Base-by-base conservation (phyloP, 305 asterid species). In the Fraxinus sp. region DNA sequence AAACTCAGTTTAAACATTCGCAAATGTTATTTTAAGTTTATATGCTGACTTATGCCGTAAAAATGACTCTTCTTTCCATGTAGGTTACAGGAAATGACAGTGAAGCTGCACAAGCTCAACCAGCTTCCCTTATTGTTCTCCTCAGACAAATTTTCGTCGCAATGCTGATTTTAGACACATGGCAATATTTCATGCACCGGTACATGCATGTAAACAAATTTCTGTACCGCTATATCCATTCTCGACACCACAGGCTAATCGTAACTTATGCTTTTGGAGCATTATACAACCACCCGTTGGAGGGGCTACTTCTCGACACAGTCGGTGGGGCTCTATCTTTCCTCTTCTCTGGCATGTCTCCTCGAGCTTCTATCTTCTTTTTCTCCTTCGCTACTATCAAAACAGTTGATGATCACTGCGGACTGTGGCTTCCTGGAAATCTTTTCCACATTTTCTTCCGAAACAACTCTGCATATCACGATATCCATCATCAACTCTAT, bases 141-240 rank as follows among this genome's bases (percentile, higher is more conserved):
- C 90, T 84, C 11, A 76, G 92, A 57, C 98, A 93, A 80, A 79
- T 95, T 59, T 76, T 91, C 66, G 87, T 89, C 4, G 98, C 93
- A 16, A 93, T 95, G 98, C 84, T 86, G 86, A 89, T 91, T 0
- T 78, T 95, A 44, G 98, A 95, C 81, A 95, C 98, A 0, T 95
- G 98, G 98, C 98, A 95, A 83, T 95, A 95, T 77, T 94, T 93
- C 84, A 91, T 91, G 97, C 98, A 95, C 86, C 90, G 98, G 0
- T 94, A 92, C 90, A 92, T 95, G 98, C 98, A 95, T 87, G 91
- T 87, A 81, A 95, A 95, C 92, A 95, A 93, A 87, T 93, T 92
- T 89, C 82, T 95, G 49, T 95, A 95, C 88, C 88, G 88, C 39
- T 95, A 95, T 70, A 90, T 95, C 85, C 98, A 95, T 86, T 93